phyloP scores from a whole-genome alignment of 345 rosid genomes.

The Hypericum androsaemum region DNA sequence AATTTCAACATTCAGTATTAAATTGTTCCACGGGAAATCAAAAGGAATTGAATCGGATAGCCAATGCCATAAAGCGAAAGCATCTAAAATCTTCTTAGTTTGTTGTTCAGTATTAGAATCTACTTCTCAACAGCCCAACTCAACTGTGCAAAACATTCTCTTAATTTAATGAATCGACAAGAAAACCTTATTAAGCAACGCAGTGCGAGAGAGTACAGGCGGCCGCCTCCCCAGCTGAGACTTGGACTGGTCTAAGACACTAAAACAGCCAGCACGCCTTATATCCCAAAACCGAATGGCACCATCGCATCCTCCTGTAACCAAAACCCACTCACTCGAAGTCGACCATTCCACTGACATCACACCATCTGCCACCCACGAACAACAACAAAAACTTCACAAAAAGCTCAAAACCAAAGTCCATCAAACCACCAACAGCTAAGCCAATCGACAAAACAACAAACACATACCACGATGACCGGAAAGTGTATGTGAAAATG shows the following conservation, averaged over 20 bases:
- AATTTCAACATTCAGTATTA: too few relatives aligned
- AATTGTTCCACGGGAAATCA: too few relatives aligned
- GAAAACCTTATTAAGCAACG: constrained; percentile 43
- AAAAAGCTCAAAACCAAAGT: neutral
- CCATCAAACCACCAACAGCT: neutral
- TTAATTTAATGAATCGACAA: neutral
- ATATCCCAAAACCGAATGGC: constrained; percentile 98
- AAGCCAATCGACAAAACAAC: neutral
- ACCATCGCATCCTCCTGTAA: constrained; percentile 95
- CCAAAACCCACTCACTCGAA: constrained; percentile 84
- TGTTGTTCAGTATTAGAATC: too few relatives aligned
- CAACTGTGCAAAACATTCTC: neutral
- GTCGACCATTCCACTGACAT: constrained; percentile 95
- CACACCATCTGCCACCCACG: constrained; percentile 61
- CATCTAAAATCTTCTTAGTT: too few relatives aligned
- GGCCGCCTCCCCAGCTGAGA: constrained; percentile 82
- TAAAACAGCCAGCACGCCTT: constrained; percentile 86
- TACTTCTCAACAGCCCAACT: too few relatives aligned
- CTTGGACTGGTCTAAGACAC: constrained; percentile 72
- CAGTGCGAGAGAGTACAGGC: constrained; percentile 40
- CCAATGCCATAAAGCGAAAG: too few relatives aligned
- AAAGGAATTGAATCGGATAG: too few relatives aligned
- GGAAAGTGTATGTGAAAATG: constrained; percentile 79
- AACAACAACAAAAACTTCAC: constrained; percentile 10
- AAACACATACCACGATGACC: constrained; percentile 78